phyloP scores from a whole-genome alignment of 1,139 yeast genomes.

The Debaryomyces sp. region DNA sequence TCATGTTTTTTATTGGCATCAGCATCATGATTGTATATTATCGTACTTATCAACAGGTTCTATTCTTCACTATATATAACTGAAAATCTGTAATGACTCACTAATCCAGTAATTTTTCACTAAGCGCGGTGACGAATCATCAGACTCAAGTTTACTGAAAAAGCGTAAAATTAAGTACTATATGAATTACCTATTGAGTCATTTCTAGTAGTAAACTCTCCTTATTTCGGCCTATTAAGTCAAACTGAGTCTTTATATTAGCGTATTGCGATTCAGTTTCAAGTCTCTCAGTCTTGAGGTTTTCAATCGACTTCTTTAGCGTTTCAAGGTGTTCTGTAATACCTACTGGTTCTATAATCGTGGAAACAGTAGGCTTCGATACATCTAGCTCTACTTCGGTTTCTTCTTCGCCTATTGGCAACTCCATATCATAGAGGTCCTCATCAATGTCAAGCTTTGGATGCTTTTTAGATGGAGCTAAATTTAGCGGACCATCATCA shows the following conservation, averaged over 20 bases:
- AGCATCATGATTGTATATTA: slow-evolving; percentile 1
- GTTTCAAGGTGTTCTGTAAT: background rate
- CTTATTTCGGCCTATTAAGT: background rate
- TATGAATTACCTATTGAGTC: background rate
- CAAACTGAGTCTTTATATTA: background rate
- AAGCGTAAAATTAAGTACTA: background rate
- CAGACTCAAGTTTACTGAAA: background rate
- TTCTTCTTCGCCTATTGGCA: slow-evolving; percentile 16
- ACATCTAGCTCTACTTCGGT: background rate
- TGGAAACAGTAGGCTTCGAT: background rate
- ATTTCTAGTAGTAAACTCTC: background rate
- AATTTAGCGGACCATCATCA: slow-evolving; percentile 16
- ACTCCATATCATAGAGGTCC: slow-evolving; percentile 26
- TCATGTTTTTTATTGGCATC: slow-evolving; percentile 3
- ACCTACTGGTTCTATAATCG: background rate
- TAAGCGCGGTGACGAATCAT: slow-evolving; percentile 28
- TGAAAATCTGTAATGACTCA: slow-evolving; percentile 21
- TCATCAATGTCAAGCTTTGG: slow-evolving; percentile 12
- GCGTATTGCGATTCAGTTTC: background rate
- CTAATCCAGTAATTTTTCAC: slow-evolving; percentile 20
- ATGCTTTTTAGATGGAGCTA: background rate
- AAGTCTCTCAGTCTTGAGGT: background rate
- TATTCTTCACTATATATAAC: slow-evolving; percentile 5
- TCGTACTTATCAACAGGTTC: background rate
- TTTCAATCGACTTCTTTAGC: background rate